These are phyloP conservation scores for Cryphonectria nitschkei DNA, from an alignment of 2,329 filamentous ascomycete species.

Conservation along the genomic window DNA sequence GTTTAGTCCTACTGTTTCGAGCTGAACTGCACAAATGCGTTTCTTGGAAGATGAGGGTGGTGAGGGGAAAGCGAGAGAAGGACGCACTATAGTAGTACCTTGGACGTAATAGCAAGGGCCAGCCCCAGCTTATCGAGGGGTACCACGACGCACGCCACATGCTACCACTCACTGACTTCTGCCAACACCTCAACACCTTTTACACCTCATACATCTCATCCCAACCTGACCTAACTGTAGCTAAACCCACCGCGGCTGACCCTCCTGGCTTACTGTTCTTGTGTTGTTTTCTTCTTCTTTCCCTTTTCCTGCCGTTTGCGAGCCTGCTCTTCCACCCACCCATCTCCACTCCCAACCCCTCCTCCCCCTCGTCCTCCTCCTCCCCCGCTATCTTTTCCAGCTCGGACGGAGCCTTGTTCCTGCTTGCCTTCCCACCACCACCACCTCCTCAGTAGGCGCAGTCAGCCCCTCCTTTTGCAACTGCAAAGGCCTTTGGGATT, in stretches of 20 bases:
- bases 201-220: background rate
- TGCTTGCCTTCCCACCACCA: background rate
- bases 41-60: background rate
- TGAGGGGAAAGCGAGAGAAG: background rate
- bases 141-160: slow-evolving; percentile 11
- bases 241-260: background rate
- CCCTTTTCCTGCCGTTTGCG: background rate
- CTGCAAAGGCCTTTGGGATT: background rate
- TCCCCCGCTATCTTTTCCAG: background rate
- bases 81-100: background rate
- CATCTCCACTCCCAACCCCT: background rate
- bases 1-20: background rate
- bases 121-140: slow-evolving; percentile 15
- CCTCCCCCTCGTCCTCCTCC: background rate
- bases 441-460: background rate
- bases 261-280: background rate
- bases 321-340: background rate
- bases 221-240: background rate
- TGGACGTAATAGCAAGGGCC: background rate
- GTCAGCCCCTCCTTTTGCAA: slow-evolving; percentile 12
- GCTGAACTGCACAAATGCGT: background rate
- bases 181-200: slow-evolving; percentile 4
- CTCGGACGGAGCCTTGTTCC: background rate
- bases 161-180: background rate
- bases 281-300: background rate